Conservation (phyloP, 345 rosid species). For the Salix purpurea region DNA sequence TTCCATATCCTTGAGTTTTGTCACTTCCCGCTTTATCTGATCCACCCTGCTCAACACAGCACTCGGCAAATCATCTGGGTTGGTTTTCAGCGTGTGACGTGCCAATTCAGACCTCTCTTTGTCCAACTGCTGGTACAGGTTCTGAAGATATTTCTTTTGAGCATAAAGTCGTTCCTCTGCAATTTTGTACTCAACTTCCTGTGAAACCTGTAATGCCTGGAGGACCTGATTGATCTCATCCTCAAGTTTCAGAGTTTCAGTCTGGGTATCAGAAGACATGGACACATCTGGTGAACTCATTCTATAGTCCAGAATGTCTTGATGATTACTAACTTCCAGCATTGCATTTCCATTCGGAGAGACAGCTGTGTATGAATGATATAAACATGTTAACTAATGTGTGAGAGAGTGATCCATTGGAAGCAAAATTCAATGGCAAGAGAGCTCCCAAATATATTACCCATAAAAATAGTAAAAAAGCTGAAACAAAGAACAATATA, state of each 20-base stretch:
- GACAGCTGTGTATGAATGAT: slow-evolving; percentile 25
- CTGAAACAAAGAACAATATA: too few relatives aligned
- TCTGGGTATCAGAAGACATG: slow-evolving; percentile 34
- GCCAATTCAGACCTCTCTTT: slow-evolving; percentile 53
- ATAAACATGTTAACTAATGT: background rate
- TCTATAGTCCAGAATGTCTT: slow-evolving; percentile 28
- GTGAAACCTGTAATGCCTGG: slow-evolving; percentile 47
- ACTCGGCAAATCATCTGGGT: slow-evolving; percentile 28
- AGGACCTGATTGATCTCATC: slow-evolving; percentile 59
- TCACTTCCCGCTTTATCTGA: slow-evolving; percentile 52
- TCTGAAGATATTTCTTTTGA: slow-evolving; percentile 55
- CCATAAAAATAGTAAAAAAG: too few relatives aligned
- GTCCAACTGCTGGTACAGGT: slow-evolving; percentile 61
- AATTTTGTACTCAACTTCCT: slow-evolving; percentile 53
- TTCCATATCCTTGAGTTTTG: slow-evolving; percentile 63
- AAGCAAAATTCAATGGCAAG: too few relatives aligned
- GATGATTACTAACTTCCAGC: slow-evolving; percentile 19
- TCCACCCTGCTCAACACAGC: slow-evolving; percentile 43
- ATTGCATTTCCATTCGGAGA: slow-evolving; percentile 30
- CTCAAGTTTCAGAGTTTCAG: slow-evolving; percentile 55
- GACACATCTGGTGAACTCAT: slow-evolving; percentile 20
- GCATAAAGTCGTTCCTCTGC: slow-evolving; percentile 58
- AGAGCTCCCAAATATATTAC: too few relatives aligned
- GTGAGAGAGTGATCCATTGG: background rate
- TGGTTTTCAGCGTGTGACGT: slow-evolving; percentile 19